These are phyloP conservation scores for Fusarium scirpi DNA, from an alignment of 2,329 filamentous ascomycete genomes.

Conservation along the genomic window DNA sequence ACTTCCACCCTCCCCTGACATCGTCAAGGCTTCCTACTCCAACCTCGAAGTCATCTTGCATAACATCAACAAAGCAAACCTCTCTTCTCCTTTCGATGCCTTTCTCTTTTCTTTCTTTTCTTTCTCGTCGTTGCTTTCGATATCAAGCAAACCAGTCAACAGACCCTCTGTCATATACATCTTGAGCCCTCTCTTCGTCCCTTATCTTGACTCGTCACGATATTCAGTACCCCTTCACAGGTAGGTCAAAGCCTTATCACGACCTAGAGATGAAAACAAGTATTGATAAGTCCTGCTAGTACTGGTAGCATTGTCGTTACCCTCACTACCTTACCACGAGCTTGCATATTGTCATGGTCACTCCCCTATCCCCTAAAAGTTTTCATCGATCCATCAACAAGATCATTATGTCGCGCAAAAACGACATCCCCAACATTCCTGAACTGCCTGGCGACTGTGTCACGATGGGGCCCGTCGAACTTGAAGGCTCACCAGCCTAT, in stretches of 20 bases:
- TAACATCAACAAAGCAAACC: background rate
- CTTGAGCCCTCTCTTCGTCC: background rate
- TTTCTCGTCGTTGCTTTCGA: background rate
- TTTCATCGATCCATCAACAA: slow-evolving; percentile 22
- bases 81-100: background rate
- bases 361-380: slow-evolving; percentile 11
- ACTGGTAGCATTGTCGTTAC: background rate
- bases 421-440: background rate
- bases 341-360: background rate
- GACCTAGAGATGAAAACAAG: background rate
- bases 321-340: background rate
- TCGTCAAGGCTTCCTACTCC: background rate
- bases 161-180: background rate
- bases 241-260: background rate
- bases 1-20: background rate
- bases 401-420: background rate
- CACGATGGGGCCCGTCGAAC: background rate
- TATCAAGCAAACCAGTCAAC: background rate
- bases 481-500: background rate
- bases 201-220: background rate
- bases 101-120: background rate
- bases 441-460: background rate
- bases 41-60: background rate
- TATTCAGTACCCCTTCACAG: background rate
- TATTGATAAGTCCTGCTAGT: slow-evolving; percentile 2